These are phyloP conservation scores for Ascobolus immersus DNA, from an alignment of 495 filamentous ascomycete genomes.

Conservation along the genomic window DNA sequence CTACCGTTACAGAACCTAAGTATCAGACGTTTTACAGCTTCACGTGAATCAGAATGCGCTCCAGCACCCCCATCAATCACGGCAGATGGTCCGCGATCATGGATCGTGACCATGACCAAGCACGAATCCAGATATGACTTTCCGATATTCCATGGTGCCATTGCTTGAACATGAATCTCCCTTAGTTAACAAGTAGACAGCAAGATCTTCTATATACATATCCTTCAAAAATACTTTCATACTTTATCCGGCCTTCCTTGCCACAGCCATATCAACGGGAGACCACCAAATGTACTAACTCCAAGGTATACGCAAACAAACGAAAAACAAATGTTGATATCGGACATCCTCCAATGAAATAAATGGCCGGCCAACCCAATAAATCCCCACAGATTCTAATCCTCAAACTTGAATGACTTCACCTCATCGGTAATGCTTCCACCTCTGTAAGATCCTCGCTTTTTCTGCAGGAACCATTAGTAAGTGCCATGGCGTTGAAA, in stretches of 20 bases:
- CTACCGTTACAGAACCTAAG: no score
- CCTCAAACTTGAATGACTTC: constrained; percentile 68
- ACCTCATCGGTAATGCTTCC: constrained; percentile 58
- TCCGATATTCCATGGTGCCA: no score
- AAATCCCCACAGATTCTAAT: no score
- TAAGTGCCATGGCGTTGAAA: constrained; percentile 1
- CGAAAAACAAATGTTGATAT: not conserved
- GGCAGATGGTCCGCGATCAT: no score
- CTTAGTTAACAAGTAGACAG: not conserved
- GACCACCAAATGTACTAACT: not conserved
- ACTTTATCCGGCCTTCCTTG: not conserved
- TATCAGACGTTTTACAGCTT: no score
- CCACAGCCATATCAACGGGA: not conserved
- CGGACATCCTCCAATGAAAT: not conserved
- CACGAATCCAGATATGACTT: no score
- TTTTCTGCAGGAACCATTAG: constrained; percentile 23
- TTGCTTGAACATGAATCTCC: no score
- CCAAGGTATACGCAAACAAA: not conserved
- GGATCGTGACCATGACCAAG: no score
- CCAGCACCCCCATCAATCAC: no score
- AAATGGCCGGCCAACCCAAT: not conserved
- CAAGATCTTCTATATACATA: not conserved
- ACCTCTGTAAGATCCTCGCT: constrained; percentile 65
- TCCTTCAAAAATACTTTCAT: not conserved
- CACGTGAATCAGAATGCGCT: no score